Evolutionary conservation across 2,329 filamentous ascomycete species (phyloP), one percentile per base, ranked within the genome.

Genomic region (Pyrenophora graminea): DNA sequence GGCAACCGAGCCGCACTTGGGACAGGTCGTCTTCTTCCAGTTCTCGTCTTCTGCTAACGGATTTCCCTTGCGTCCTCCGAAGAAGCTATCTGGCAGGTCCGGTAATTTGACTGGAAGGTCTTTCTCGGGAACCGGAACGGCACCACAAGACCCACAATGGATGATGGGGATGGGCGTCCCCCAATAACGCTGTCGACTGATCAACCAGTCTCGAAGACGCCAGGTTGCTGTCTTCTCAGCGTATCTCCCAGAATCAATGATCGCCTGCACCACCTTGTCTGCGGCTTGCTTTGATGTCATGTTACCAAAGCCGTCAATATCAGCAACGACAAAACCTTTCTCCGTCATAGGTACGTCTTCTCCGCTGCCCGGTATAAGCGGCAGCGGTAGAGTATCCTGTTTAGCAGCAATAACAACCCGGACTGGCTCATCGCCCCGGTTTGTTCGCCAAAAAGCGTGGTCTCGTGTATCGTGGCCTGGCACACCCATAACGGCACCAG

Each of bases 161-260:
- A 96, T 80, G 45, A 96, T 91, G 15, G 91, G 91, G 45, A 96
- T 96, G 0, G 91, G 91, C 0, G 91, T 84, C 12, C 91, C 91
- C 91, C 91, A 96, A 70, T 95, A 96, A 58, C 91, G 81, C 72
- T 96, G 91, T n/a, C 91, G 85, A 69, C 90, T 95, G 63, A 96
- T 88, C 48, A 96, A 78, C 91, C 91, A 96, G 73, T 96, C 91
- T 53, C 90, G 81, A 21, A 96, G 79, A 44, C 88, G 85, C 90
- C 90, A 96, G 55, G 84, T 89, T 52, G 89, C 85, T 7, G 83
- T 78, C n/a, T 77, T 70, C 49, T 84, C 79, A 8, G 85, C 89
- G n/a, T 85, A 76, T 1, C 78, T 74, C 4, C 82, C 81, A 2
- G 77, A 72, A 2, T 71, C 63, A 54, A 82, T 51, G 13, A 83